Base-by-base conservation (phyloP, 169 alveolate species). In the Plasmodium coatneyi region DNA sequence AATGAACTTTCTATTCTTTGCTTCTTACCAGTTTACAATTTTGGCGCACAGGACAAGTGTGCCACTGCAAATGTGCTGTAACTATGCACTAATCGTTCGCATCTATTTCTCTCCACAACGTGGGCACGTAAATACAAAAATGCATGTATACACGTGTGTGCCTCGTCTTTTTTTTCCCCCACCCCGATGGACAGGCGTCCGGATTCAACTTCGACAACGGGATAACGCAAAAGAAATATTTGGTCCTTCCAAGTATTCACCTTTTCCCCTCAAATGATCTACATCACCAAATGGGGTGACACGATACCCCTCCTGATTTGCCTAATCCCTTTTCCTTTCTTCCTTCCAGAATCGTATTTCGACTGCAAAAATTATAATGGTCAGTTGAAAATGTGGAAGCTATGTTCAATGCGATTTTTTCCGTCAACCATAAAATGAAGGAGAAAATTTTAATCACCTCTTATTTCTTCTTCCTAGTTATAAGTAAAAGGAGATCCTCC, bases 361-460 rank as follows among this genome's bases (percentile, higher is more conserved):
- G 76, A 89, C 71, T 89, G 94, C 25, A 79, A 80, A 89, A 71
- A 89, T 54, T 89, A 89, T 52, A 89, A 89, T 66, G 94, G 94
- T 89, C 14, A 56, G 39, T 4, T 30, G 30, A 3, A 34, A 34
- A 52, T n/a, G 80, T 22, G 25, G n/a, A 82, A 34, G 36, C 12
- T 16, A 34, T 52, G 43, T 28, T 82, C 22, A 28, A 6, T 54
- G n/a, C 43, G 43, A 32, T 52, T 54, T n/a, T 22, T 82, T 56
- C 30, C 9, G 10, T 22, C 19, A 30, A 30, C 32, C 34, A 54
- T 19, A 10, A 22, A 80, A 7, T 30, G 28, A 34, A 56, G n/a
- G 71, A 5, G 43, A 6, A 30, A n/a, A 30, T 36, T 36, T 32
- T 74, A 34, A 74, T 74, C n/a, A 14, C 82, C 74, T 30, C 22